These are phyloP conservation scores for Vinca major DNA, from an alignment of 305 asterid genomes.

Conservation along the genomic window DNA sequence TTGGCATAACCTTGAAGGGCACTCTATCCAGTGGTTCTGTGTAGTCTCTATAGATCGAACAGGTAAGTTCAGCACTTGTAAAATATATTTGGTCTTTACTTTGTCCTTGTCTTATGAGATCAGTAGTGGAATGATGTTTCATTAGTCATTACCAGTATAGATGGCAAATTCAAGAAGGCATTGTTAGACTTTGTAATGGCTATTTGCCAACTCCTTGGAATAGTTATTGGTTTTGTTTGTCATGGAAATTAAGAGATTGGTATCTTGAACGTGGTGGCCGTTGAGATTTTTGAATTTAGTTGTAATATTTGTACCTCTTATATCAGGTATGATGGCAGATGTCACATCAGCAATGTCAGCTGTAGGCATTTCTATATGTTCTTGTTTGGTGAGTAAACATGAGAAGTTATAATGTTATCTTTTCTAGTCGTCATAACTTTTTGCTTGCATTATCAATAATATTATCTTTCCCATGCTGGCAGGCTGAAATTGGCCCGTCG, in stretches of 20 bases:
- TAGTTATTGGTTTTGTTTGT: neutral
- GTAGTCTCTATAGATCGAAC: slow-evolving; percentile 67
- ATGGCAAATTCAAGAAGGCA: neutral
- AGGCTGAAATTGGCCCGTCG: slow-evolving; percentile 73
- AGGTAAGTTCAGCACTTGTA: slow-evolving; percentile 32
- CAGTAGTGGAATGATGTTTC: neutral
- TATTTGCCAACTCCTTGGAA: neutral
- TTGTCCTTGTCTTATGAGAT: neutral
- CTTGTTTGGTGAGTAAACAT: slow-evolving; percentile 67
- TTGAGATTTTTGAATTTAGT: neutral
- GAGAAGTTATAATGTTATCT: neutral
- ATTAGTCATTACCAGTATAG: neutral
- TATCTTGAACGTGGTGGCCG: neutral
- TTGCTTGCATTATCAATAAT: neutral
- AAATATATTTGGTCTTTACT: neutral
- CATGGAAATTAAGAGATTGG: neutral
- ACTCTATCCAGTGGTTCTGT: slow-evolving; percentile 82
- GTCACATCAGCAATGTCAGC: slow-evolving; percentile 70
- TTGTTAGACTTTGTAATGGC: too few relatives aligned
- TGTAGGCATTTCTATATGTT: slow-evolving; percentile 57
- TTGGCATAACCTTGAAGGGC: slow-evolving; percentile 76
- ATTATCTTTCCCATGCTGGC: slow-evolving; percentile 15
- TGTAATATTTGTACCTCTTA: neutral
- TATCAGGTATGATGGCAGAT: slow-evolving; percentile 87
- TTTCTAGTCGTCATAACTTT: slow-evolving; percentile 7